Percentiles rank a stretch among this genome's conserved stretches.
Evolutionary conservation across 2,329 filamentous ascomycete genomes (phyloP).

Genomic region (Neoscytalidium dimidiatum): DNA sequence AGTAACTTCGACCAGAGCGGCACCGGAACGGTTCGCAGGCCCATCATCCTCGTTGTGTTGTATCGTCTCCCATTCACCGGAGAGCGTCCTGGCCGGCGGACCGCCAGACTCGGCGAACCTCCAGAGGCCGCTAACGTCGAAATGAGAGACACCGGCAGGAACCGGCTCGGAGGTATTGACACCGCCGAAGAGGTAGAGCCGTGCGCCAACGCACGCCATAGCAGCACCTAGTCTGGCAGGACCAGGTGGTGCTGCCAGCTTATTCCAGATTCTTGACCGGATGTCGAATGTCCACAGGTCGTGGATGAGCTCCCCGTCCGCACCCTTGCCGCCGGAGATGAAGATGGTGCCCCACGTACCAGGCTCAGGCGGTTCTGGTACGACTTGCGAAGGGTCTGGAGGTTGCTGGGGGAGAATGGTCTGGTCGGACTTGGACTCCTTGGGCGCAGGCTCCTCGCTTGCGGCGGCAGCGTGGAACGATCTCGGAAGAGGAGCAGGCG

Average conservation of each 20-base stretch:
- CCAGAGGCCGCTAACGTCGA: constrained; percentile 38
- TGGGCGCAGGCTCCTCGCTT: constrained; percentile 43
- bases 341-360: constrained; percentile 53
- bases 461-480: constrained; percentile 39
- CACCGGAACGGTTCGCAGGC: constrained; percentile 46
- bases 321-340: constrained; percentile 49
- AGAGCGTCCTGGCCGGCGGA: constrained; percentile 29
- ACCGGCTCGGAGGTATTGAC: constrained; percentile 30
- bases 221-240: constrained; percentile 39
- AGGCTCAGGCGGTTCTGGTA: constrained; percentile 43
- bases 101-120: constrained; percentile 38
- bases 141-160: constrained; percentile 26
- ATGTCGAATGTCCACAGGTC: constrained; percentile 58
- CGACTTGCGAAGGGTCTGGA: constrained; percentile 41
- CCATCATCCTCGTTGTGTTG: constrained; percentile 30
- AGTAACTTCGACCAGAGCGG: constrained; percentile 49
- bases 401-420: constrained; percentile 39
- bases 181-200: constrained; percentile 51
- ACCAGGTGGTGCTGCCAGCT: constrained; percentile 49
- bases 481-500: constrained; percentile 31
- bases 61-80: constrained; percentile 36
- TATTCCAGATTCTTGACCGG: constrained; percentile 50
- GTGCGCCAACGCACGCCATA: constrained; percentile 47
- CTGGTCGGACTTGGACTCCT: constrained; percentile 22
- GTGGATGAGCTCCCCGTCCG: constrained; percentile 28